Base-by-base conservation (phyloP, 1,284 basidiomycete genomes). In the Cryptococcus maquisensis region DNA sequence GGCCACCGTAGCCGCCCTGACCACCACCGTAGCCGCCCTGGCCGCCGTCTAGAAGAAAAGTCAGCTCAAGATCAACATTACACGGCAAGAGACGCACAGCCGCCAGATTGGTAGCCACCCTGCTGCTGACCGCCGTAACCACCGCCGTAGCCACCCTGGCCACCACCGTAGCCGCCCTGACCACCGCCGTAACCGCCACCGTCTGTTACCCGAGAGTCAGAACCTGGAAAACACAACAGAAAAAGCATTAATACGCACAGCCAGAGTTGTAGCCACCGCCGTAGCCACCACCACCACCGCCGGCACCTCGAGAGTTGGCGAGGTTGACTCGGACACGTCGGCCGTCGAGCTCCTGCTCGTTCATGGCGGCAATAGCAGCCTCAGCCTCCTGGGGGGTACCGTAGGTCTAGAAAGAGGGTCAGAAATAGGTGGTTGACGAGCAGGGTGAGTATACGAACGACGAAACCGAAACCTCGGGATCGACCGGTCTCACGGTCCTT, bases 401-500 rank as follows among this genome's bases (percentile, higher is more conserved):
- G 78, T 82, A 92, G 60, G 90, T 93, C 75, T 77, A 55, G 4
- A 40, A 12, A 42, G 6, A 37, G 35, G 7, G 21, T 46, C 28
- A 55, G 47, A 40, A n/a, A 1, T 32, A n/a, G n/a, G 35, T 13
- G 21, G 21, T 15, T 13, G 12, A 45, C 9, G 18, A 10, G 9
- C 10, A 46, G 20, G 44, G 54, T 32, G 57, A 24, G 51, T 56
- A 1, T 53, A 75, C 73, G 51, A 58, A 76, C 74, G 66, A 97
- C 92, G 78, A 96, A 96, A 61, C 93, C 93, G 77, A 97, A 97
- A 73, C 93, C 90, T 71, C 93, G 90, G 66, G 92, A 95, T 73
- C 92, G 90, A 65, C 90, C 89, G 62, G 93, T 95, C 75, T 95
- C 92, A 72, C 92, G 90, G 81, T 96, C 93, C 81, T 91, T 89